Conservation (phyloP, 2,329 filamentous ascomycete genomes). For the Coleophoma eucalyptorum region DNA sequence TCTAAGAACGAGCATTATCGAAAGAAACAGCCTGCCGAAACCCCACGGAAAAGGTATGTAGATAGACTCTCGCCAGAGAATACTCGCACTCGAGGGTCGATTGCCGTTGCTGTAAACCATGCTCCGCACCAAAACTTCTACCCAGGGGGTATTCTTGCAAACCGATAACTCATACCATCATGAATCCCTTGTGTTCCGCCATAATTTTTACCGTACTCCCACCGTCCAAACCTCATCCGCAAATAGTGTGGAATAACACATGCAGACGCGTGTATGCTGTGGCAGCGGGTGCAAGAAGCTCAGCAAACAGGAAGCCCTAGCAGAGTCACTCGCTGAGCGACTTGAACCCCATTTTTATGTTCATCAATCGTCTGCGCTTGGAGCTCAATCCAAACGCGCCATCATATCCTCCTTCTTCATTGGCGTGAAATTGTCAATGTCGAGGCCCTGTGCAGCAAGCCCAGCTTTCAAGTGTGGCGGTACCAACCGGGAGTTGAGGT, state of each 20-base stretch:
- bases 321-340: conserved; percentile 22
- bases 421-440: conserved; percentile 91
- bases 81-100: conserved; percentile 14
- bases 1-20: conserved; percentile 25
- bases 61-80: conserved; percentile 16
- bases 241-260: conserved; percentile 18
- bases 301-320: conserved; percentile 19
- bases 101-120: conserved; percentile 17
- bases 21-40: conserved; percentile 19
- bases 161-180: conserved; percentile 28
- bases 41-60: conserved; percentile 16
- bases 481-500: conserved; percentile 83
- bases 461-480: conserved; percentile 75
- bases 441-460: conserved; percentile 74
- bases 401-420: conserved; percentile 96
- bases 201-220: conserved; percentile 22
- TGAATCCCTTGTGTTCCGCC: conserved; percentile 22
- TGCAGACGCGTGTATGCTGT: conserved; percentile 24
- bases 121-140: conserved; percentile 21
- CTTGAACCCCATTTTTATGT: conserved; percentile 29
- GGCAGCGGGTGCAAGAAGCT: conserved; percentile 22
- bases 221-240: conserved; percentile 21
- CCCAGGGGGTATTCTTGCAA: conserved; percentile 26
- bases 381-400: conserved; percentile 87
- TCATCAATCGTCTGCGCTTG: conserved; percentile 18